These are phyloP conservation scores for Talaromyces rugulosus DNA, from an alignment of 2,329 filamentous ascomycete genomes.

Conservation along the genomic window DNA sequence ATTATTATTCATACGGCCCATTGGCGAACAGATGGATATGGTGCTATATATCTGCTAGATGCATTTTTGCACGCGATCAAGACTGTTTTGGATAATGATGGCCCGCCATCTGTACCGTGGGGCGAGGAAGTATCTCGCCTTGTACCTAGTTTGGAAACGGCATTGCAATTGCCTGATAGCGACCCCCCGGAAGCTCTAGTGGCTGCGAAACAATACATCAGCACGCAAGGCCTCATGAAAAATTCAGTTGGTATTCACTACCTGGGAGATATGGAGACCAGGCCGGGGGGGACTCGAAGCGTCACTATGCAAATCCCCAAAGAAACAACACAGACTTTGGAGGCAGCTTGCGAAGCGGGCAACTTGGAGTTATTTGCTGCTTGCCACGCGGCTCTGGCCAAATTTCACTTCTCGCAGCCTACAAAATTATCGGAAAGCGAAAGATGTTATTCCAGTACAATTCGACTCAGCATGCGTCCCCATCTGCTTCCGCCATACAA, in stretches of 20 bases:
- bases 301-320: neutral
- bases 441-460: constrained; percentile 5
- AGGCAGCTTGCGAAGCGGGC: neutral
- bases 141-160: constrained; percentile 5
- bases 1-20: constrained; percentile 6
- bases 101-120: neutral
- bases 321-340: neutral
- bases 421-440: neutral
- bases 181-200: neutral
- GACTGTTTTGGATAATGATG: neutral
- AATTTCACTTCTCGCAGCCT: neutral
- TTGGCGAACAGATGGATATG: constrained; percentile 8
- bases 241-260: constrained; percentile 5
- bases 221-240: constrained; percentile 5
- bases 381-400: constrained; percentile 7
- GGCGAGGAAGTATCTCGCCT: constrained; percentile 6
- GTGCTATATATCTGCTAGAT: constrained; percentile 1
- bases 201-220: constrained; percentile 2
- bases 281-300: constrained; percentile 1
- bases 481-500: constrained; percentile 3
- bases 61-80: constrained; percentile 8
- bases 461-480: constrained; percentile 4
- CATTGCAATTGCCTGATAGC: neutral
- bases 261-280: neutral
- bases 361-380: neutral